A percentile compares a stretch with the other conserved stretches of the same genome.
Evolutionary conservation across 306 rosid genomes (phyloP).

Genomic region (Senna tora): DNA sequence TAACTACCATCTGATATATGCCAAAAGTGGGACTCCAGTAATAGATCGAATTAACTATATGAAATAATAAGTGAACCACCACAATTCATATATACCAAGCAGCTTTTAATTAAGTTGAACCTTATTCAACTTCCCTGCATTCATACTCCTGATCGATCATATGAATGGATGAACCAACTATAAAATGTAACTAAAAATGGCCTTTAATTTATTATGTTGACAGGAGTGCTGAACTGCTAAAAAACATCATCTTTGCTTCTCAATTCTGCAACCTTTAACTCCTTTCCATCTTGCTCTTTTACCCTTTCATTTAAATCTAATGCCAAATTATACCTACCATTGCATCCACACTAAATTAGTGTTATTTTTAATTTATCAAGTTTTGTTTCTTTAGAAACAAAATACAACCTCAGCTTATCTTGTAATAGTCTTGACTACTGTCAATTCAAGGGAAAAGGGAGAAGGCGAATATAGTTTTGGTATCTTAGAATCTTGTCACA

Average conservation of each 20-base stretch:
- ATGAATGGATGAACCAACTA: background rate
- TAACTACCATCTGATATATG: constrained; percentile 36
- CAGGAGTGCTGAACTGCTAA: no score
- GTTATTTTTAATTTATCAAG: no score
- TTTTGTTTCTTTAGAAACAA: no score
- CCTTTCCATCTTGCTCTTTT: background rate
- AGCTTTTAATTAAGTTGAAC: constrained; percentile 6
- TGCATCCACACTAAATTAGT: no score
- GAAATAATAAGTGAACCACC: constrained; percentile 14
- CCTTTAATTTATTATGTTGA: background rate
- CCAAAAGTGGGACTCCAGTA: constrained; percentile 23
- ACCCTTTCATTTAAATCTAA: background rate
- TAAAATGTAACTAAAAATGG: background rate
- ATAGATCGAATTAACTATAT: background rate
- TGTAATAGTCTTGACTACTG: no score
- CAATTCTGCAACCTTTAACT: background rate
- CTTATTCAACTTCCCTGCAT: constrained; percentile 13
- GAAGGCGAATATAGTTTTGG: no score
- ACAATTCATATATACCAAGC: background rate
- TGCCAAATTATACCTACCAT: background rate
- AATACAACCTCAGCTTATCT: no score
- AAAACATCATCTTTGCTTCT: background rate
- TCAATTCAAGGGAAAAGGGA: no score
- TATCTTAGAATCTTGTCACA: no score
- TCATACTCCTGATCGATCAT: constrained; percentile 15